Conservation (phyloP, 2,329 filamentous ascomycete genomes). For the Rhynchosporium secalis region DNA sequence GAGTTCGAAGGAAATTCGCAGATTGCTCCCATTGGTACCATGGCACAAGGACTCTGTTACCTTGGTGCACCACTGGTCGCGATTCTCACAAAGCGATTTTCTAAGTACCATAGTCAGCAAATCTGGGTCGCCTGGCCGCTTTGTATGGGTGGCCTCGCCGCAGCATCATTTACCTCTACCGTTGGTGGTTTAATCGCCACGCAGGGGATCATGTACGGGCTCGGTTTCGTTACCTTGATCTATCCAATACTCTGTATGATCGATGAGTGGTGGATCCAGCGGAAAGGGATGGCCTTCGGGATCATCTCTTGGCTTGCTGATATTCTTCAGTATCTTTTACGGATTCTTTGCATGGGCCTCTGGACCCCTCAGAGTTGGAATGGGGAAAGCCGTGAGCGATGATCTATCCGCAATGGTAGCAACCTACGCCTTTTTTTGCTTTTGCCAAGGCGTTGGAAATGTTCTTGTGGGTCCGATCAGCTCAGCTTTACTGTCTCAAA, state of each 20-base stretch:
- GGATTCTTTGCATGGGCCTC: conserved; percentile 58
- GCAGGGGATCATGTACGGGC: conserved; percentile 61
- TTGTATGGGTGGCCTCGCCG: conserved; percentile 43
- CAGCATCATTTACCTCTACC: conserved; percentile 53
- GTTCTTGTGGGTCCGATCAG: conserved; percentile 39
- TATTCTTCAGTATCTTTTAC: conserved; percentile 52
- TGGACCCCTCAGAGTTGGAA: conserved; percentile 49
- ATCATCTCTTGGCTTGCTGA: conserved; percentile 52
- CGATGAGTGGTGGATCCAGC: conserved; percentile 61
- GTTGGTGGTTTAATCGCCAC: conserved; percentile 57
- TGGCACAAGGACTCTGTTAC: conserved; percentile 39
- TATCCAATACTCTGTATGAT: conserved; percentile 58
- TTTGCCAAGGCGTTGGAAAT: conserved; percentile 40
- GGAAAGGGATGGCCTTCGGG: conserved; percentile 61
- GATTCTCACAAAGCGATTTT: conserved; percentile 40
- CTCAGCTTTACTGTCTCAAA: conserved; percentile 31
- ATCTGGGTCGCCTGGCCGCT: conserved; percentile 45
- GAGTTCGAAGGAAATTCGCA: conserved; percentile 53
- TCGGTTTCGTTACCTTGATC: conserved; percentile 57
- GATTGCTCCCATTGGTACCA: conserved; percentile 64
- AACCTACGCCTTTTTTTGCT: conserved; percentile 38
- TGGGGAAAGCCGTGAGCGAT: conserved; percentile 38
- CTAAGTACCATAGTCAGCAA: conserved; percentile 40
- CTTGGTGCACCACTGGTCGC: conserved; percentile 41
- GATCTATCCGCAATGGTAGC: conserved; percentile 36